Base-by-base conservation (phyloP, 164 flowering plant species). In the Euptelea pleiosperma region DNA sequence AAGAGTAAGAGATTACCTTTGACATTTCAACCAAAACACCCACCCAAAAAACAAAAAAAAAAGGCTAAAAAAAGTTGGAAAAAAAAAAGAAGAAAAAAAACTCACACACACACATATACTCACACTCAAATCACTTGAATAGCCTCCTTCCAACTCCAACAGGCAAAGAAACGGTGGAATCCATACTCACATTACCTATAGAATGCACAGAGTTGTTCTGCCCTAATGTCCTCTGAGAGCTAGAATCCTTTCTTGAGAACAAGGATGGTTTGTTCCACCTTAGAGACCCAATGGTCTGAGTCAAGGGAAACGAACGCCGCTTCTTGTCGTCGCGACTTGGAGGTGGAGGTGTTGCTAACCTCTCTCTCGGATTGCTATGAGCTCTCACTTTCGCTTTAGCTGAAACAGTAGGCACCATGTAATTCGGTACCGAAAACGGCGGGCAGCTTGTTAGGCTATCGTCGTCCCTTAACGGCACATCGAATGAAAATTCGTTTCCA, bases 401-500 rank as follows among this genome's bases (percentile, higher is more conserved):
- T 0, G 99, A 94, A 14, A 64, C 79, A 4, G 99, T 94, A 1
- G 95, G 95, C 34, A 58, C 57, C 99, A 94, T 91, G 80, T 94
- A 94, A 58, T 75, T 82, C 8, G 97, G 97, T 18, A 72, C 85
- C 10, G 93, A 85, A 62, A 89, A 85, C 3, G 96, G 88, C 0
- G 96, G 97, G 82, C 97, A 91, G 73, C 97, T 94, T 6, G 73
- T 85, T 50, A 94, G 79, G 83, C 97, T 94, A 16, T 86, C 97
- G 41, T 89, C 88, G 25, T 94, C 99, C 59, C 73, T 89, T 25
- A 76, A 1, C 34, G 85, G 62, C 43, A 63, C 16, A 26, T 72
- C 68, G 15, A 70, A 72, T 22, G 82, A 63, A 25, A 80, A 80
- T 8, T 64, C 76, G 22, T 64, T 63, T 37, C 61, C n/a, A n/a